A percentile compares a stretch with the other conserved stretches of the same genome.
Conservation (phyloP, 805 yeast species). For the Kazachstania taianensis region DNA sequence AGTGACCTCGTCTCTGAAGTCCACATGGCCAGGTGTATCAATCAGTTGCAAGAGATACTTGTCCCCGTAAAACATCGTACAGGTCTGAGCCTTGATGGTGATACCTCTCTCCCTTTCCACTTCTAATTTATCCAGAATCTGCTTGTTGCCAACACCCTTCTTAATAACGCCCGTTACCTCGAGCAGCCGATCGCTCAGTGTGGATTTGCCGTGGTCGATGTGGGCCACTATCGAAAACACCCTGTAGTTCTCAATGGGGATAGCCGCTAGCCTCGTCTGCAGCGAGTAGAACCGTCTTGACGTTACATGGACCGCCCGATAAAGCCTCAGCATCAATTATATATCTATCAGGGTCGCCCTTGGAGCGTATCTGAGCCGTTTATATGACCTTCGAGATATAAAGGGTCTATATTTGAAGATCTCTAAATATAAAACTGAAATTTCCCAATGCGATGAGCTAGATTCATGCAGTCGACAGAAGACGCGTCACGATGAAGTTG, state of each 20-base stretch:
- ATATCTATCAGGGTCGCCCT: no score
- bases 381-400: background rate
- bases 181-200: slow-evolving; percentile 76
- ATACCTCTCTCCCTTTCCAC: slow-evolving; percentile 95
- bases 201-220: slow-evolving; percentile 84
- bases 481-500: slow-evolving; percentile 17
- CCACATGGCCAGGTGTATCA: slow-evolving; percentile 98
- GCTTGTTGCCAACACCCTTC: slow-evolving; percentile 49
- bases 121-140: slow-evolving; percentile 82
- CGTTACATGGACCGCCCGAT: no score
- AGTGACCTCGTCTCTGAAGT: slow-evolving; percentile 79
- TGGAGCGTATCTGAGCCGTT: no score
- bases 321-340: no score
- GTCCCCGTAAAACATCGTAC: slow-evolving; percentile 84
- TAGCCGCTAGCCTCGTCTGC: slow-evolving; percentile 58
- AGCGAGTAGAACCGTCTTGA: slow-evolving; percentile 3
- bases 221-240: slow-evolving; percentile 95
- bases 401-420: slow-evolving; percentile 1
- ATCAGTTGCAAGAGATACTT: slow-evolving; percentile 82
- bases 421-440: background rate
- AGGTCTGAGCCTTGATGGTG: slow-evolving; percentile 94
- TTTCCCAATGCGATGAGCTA: no score
- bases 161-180: slow-evolving; percentile 88
- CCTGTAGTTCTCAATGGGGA: slow-evolving; percentile 75
- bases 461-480: background rate